phyloP scores from a whole-genome alignment of 768 basidiomycete species.

The Xerocomus spinulosus region DNA sequence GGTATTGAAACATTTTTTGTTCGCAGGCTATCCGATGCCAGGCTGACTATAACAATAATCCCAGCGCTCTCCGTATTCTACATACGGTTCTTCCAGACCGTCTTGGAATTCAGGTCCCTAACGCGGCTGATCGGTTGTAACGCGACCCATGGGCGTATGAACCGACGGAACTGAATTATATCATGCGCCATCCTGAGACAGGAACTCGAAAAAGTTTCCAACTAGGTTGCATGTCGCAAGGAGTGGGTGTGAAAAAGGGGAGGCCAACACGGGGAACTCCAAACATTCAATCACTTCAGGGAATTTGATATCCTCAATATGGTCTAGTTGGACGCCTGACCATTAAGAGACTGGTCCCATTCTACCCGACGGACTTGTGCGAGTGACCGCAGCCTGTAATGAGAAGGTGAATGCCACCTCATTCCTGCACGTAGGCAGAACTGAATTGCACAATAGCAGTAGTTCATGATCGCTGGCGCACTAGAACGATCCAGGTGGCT shows the following conservation, averaged over 20 bases:
- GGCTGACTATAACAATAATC: background rate
- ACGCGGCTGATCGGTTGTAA: background rate
- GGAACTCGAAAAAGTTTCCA: constrained; percentile 1
- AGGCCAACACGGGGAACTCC: constrained; percentile 11
- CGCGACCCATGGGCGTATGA: background rate
- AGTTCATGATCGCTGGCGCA: background rate
- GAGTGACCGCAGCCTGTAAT: background rate
- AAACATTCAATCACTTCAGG: background rate
- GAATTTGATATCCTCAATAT: constrained; percentile 11
- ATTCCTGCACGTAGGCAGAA: background rate
- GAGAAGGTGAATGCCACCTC: background rate
- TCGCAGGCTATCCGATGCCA: background rate
- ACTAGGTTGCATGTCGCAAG: background rate
- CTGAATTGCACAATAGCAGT: too few relatives aligned
- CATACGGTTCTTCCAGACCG: background rate
- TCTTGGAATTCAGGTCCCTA: background rate
- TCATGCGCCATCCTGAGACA: background rate
- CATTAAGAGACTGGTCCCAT: background rate
- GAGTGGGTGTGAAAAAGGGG: constrained; percentile 16
- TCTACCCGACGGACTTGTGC: background rate
- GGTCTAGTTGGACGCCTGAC: constrained; percentile 15
- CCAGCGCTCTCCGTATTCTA: background rate
- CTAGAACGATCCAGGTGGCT: background rate
- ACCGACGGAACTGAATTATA: background rate
- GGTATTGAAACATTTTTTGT: background rate